These are phyloP conservation scores for Gaertneriomyces semiglobifer DNA, from an alignment of 192 early-diverging fungal species.

Conservation along the genomic window DNA sequence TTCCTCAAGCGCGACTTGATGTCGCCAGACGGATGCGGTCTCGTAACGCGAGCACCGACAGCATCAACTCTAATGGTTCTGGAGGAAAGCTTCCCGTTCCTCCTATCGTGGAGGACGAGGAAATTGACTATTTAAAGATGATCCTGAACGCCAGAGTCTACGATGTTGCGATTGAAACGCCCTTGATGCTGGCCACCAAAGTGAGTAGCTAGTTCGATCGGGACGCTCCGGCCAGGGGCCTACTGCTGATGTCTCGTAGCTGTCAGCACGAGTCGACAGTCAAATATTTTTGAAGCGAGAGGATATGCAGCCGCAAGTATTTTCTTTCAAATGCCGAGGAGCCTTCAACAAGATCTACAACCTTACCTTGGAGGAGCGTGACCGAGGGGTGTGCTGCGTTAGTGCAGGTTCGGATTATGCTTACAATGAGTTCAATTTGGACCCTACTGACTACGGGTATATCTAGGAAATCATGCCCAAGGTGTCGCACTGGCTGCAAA, in stretches of 20 bases:
- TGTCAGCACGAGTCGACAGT: conserved; percentile 69
- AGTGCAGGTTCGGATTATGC: conserved; percentile 33
- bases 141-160: conserved; percentile 94
- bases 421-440: no score
- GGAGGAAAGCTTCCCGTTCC: no score
- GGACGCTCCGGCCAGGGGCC: no score
- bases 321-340: conserved; percentile 97
- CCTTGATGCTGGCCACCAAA: conserved; percentile 78
- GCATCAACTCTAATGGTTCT: no score
- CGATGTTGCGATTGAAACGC: conserved; percentile 86
- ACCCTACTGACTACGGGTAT: no score
- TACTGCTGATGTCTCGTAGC: conserved; percentile 1
- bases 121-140: conserved; percentile 80
- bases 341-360: conserved; percentile 92
- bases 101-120: conserved; percentile 27
- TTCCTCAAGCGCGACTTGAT: background rate
- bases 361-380: conserved; percentile 71
- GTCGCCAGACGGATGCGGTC: background rate
- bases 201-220: background rate
- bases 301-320: conserved; percentile 88
- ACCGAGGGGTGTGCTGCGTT: conserved; percentile 92
- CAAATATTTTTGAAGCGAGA: conserved; percentile 88
- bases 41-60: no score
- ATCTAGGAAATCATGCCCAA: conserved; percentile 83
- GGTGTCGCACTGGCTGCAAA: conserved; percentile 88